Conservation (phyloP, 2,329 filamentous ascomycete species). For the Trichoderma harzianum region DNA sequence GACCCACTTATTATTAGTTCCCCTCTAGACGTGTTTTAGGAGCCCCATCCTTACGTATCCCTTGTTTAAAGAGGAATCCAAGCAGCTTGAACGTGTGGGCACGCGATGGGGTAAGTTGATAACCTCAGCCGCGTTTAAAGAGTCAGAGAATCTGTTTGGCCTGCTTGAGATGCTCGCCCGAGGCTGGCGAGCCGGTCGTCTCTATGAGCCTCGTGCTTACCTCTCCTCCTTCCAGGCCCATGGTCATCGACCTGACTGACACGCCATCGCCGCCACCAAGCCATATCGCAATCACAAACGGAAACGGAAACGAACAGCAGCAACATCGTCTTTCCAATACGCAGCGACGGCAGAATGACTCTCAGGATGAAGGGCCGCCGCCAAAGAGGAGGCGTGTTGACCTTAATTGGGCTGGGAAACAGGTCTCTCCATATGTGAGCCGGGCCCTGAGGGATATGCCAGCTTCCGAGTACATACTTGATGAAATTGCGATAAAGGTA, state of each 20-base stretch:
- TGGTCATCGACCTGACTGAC: conserved; percentile 17
- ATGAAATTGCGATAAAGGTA: conserved; percentile 33
- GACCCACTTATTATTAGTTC: not conserved
- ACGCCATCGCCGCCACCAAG: conserved; percentile 7
- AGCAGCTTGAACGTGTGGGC: conserved; percentile 5
- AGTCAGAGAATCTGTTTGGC: not conserved
- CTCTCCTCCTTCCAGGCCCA: conserved; percentile 1
- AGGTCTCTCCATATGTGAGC: conserved; percentile 30
- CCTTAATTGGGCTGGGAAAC: conserved; percentile 19
- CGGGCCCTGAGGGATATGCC: conserved; percentile 27
- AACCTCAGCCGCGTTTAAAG: not conserved
- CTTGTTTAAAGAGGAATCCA: not conserved
- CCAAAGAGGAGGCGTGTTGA: conserved; percentile 32
- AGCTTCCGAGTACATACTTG: conserved; percentile 22
- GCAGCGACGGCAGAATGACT: not conserved
- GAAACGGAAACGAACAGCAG: not conserved
- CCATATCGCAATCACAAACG: not conserved
- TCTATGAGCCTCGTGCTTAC: conserved; percentile 20
- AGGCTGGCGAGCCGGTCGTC: not conserved
- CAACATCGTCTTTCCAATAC: not conserved
- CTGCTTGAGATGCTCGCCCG: conserved; percentile 9
- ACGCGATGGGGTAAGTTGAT: conserved; percentile 18
- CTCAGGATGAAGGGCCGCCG: conserved; percentile 26
- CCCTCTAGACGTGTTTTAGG: not conserved
- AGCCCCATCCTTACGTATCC: not conserved